Evolutionary conservation across 192 early-diverging fungal genomes (phyloP).

Genomic region (Cetraspora pellucida): DNA sequence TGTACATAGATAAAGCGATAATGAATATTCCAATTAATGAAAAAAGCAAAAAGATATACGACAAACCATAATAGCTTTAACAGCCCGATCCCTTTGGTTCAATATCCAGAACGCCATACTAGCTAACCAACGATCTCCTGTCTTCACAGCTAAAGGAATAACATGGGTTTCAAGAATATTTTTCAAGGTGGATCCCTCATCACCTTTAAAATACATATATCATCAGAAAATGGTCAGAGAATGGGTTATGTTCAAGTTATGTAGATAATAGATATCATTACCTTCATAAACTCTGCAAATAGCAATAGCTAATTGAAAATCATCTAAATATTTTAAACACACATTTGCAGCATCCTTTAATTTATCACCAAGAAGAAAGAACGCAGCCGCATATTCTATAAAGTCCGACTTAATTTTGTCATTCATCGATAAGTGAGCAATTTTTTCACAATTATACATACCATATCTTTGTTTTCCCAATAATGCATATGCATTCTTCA

Average conservation of each 20-base stretch:
- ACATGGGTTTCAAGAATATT: slow-evolving; percentile 54
- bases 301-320: slow-evolving; percentile 89
- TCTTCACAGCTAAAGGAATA: slow-evolving; percentile 56
- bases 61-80: slow-evolving; percentile 31
- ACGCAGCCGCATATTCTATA: slow-evolving; percentile 88
- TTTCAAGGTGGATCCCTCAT: slow-evolving; percentile 56
- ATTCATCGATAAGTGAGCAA: too few species aligned
- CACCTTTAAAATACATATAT: slow-evolving; percentile 45
- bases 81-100: slow-evolving; percentile 36
- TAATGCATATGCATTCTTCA: slow-evolving; percentile 98
- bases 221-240: not conserved
- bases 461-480: slow-evolving; percentile 92
- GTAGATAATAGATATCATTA: slow-evolving; percentile 33
- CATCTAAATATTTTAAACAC: slow-evolving; percentile 88
- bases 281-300: slow-evolving; percentile 93
- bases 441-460: slow-evolving; percentile 35
- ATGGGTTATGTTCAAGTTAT: not conserved
- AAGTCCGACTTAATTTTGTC: not conserved
- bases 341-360: slow-evolving; percentile 92
- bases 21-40: not conserved
- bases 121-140: slow-evolving; percentile 70
- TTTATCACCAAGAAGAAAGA: slow-evolving; percentile 89
- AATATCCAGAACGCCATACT: slow-evolving; percentile 51
- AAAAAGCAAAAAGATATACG: not conserved
- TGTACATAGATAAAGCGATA: not conserved